Conservation (phyloP, 2,329 filamentous ascomycete genomes). For the Huntiella moniliformis region DNA sequence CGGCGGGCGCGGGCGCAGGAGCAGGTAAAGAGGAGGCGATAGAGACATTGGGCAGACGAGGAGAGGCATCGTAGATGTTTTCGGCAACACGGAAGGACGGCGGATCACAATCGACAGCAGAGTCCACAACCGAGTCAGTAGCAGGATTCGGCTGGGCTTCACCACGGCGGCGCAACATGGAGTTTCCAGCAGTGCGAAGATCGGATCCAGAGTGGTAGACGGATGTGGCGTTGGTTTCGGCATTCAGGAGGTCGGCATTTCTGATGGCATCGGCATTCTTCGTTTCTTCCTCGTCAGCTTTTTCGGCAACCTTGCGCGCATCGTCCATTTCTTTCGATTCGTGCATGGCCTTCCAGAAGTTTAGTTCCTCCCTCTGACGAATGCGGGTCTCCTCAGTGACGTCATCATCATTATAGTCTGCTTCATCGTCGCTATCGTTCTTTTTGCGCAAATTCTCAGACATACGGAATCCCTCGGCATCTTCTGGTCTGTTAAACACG, state of each 20-base stretch:
- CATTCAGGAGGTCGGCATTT: constrained; percentile 41
- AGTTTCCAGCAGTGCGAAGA: constrained; percentile 21
- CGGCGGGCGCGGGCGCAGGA: neutral
- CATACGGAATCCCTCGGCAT: constrained; percentile 43
- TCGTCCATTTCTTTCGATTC: constrained; percentile 27
- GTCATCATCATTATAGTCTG: constrained; percentile 23
- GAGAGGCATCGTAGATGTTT: constrained; percentile 38
- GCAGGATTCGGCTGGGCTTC: constrained; percentile 21
- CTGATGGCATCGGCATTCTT: constrained; percentile 20
- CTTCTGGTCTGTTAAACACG: constrained; percentile 45
- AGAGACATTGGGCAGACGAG: neutral
- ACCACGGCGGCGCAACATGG: constrained; percentile 26
- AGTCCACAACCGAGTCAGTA: neutral
- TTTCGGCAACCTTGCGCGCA: constrained; percentile 5
- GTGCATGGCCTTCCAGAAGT: constrained; percentile 44
- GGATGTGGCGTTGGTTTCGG: constrained; percentile 31
- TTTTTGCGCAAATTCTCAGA: constrained; percentile 25
- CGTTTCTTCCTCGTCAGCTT: constrained; percentile 12
- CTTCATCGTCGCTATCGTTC: constrained; percentile 15
- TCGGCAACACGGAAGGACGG: constrained; percentile 29
- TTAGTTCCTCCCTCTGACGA: constrained; percentile 42
- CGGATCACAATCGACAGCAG: constrained; percentile 10
- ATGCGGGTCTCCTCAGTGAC: constrained; percentile 43
- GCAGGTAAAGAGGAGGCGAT: neutral
- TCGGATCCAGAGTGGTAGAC: constrained; percentile 40